Base-by-base conservation (phyloP, 2,329 filamentous ascomycete genomes). In the Hymenotorrendiella dingleyae region DNA sequence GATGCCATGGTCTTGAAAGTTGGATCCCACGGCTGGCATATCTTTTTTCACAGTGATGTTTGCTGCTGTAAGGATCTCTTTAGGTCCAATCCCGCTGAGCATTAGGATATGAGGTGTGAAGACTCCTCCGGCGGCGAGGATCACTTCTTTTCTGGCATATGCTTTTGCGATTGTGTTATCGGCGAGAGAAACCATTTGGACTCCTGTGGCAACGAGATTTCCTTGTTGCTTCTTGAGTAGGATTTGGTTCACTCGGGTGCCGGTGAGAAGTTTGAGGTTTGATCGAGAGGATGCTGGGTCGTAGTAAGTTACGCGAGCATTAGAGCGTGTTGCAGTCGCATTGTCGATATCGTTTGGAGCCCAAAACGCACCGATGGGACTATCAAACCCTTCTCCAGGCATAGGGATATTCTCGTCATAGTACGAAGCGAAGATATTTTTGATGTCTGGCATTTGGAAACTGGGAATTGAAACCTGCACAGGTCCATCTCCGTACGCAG, bases 201-300 rank as follows among this genome's bases (percentile, higher is more conserved):
- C 42, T 9, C 42, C 42, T 11, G 27, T 44, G 9, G 42, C 42
- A 12, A 29, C 12, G 8, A 44, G 36, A 4, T 36, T 36, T 16
- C 30, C 32, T 4, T 36, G 11, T 11, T 22, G 17, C 4, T 40
- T 21, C 9, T 43, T 36, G 24, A 46, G 35, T 3, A 46, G 29
- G 23, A 46, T 36, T 29, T 43, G 21, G 20, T 43, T 46, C 29
- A 46, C 44, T 23, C 33, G 34, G 9, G 40, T 42, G n/a, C 44
- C 44, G 7, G 28, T 38, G 29, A 46, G 39, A 3, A 46, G 27
- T 22, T 29, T 46, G 12, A 46, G 33, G 12, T 42, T 46, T 21
- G 38, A 37, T 42, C 43, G 39, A 12, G 26, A 37, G 19, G 35
- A 12, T 9, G 40, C 43, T 7, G 39, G 39, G 27, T 43, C 44